Base-by-base conservation (phyloP, 2,329 filamentous ascomycete species). In the Colletotrichum chlorophyti region DNA sequence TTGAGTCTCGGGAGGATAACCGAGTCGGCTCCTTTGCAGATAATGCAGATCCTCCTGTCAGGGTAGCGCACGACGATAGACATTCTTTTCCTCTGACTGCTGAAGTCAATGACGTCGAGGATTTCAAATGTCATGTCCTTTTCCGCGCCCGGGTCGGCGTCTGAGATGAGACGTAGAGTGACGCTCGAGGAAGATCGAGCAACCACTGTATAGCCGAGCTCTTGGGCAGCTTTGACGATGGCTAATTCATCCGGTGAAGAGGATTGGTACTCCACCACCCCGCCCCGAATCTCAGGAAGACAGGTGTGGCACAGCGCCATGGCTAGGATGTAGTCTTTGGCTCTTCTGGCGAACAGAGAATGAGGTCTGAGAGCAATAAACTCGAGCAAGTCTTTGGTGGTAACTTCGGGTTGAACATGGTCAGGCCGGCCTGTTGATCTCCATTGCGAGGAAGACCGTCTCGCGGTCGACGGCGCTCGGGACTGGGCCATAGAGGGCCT, bases 271-370 rank as follows among this genome's bases (percentile, higher is more conserved):
- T 88, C 84, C n/a, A 91, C 82, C 32, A 85, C 78, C 4, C 89
- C 92, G 65, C 89, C 81, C 23, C 86, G 85, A 40, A 87, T 79
- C 70, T 98, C 93, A 0, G 94, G 93, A 21, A 97, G 78, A 69
- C 93, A 97, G 1, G 93, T 96, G 70, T 98, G 93, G 65, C 94
- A 97, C 1, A 98, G 78, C 1, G 93, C 91, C 66, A 97, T 83
- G 0, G 89, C 90, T 4, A 98, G 79, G 4, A 98, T 83, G 65
- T 96, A 95, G 69, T 96, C 87, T 60, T 88, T 89, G 1, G 89
- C 91, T 68, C 91, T 93, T 58, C 84, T 84, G 1, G 93, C 86
- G 68, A 97, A 96, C 1, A 86, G 70, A 0, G 92, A 91, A 60
- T 90, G 82, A 0, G 93, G 93, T 54, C 90, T 87, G 41, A 84